phyloP scores from a whole-genome alignment of 1,284 basidiomycete species.

The Entoloma clypeatum region DNA sequence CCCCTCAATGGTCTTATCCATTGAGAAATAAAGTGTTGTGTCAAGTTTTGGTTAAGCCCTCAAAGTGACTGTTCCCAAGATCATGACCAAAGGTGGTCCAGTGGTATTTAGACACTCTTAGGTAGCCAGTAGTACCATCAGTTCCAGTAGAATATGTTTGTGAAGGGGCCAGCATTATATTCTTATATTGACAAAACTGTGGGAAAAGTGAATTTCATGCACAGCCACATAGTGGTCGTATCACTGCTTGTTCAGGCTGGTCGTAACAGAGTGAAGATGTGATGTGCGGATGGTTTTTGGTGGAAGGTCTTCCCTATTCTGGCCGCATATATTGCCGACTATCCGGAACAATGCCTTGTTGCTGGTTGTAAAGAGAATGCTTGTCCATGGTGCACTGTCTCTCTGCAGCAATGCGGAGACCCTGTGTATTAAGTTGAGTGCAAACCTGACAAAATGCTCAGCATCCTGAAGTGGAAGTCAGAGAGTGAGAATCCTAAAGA shows the following conservation, averaged over 20 bases:
- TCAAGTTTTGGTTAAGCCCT: too few species aligned
- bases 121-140: too few species aligned
- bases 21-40: too few species aligned
- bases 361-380: constrained; percentile 30
- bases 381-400: constrained; percentile 22
- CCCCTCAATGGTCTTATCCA: too few species aligned
- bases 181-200: too few species aligned
- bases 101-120: too few species aligned
- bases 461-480: not conserved
- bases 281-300: constrained; percentile 31
- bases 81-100: too few species aligned
- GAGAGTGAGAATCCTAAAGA: constrained; percentile 8
- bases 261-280: constrained; percentile 28
- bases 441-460: not conserved
- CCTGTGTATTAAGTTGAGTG: not conserved
- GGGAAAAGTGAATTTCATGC: too few species aligned
- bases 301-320: constrained; percentile 32
- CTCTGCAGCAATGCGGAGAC: not conserved
- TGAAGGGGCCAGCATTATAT: too few species aligned
- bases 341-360: constrained; percentile 38
- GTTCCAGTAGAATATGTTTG: too few species aligned
- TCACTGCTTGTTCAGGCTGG: constrained; percentile 31
- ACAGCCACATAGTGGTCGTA: too few species aligned
- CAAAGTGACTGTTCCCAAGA: too few species aligned
- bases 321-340: constrained; percentile 37